A percentile compares a stretch with the other conserved stretches of the same genome.
These are phyloP conservation scores for Lactifluus rugatus DNA, from an alignment of 768 basidiomycete species.

Conservation along the genomic window DNA sequence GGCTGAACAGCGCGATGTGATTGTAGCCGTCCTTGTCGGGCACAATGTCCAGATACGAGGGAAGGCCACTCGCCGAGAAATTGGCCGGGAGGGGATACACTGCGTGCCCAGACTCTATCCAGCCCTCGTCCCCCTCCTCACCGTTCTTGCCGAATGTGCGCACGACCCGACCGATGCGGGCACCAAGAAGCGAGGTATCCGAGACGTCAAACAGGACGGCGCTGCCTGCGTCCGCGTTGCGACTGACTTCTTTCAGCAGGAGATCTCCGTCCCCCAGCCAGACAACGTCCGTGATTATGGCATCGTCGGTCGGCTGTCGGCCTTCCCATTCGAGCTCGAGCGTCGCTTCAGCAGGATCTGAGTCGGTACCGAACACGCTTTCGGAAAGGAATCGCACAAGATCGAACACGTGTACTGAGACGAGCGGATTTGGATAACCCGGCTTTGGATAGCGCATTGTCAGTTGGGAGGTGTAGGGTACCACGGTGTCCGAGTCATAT, in stretches of 20 bases:
- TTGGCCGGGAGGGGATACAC: slow-evolving; percentile 46
- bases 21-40: slow-evolving; percentile 76
- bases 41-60: slow-evolving; percentile 85
- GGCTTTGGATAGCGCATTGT: slow-evolving; percentile 83
- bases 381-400: slow-evolving; percentile 40
- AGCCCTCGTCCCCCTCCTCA: slow-evolving; percentile 85
- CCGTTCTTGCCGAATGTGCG: slow-evolving; percentile 72
- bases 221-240: slow-evolving; percentile 71
- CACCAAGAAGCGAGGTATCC: slow-evolving; percentile 21
- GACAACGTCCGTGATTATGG: slow-evolving; percentile 70
- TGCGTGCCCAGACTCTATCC: slow-evolving; percentile 74
- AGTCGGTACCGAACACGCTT: background rate
- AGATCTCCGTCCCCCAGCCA: slow-evolving; percentile 77
- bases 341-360: slow-evolving; percentile 35
- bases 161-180: slow-evolving; percentile 44
- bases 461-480: slow-evolving; percentile 61
- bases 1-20: slow-evolving; percentile 87
- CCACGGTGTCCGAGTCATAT: slow-evolving; percentile 51
- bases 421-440: slow-evolving; percentile 81
- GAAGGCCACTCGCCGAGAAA: slow-evolving; percentile 34
- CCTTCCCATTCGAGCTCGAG: slow-evolving; percentile 58
- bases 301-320: slow-evolving; percentile 46
- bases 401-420: slow-evolving; percentile 76
- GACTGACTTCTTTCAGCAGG: slow-evolving; percentile 78
- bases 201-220: slow-evolving; percentile 66